Conservation (phyloP, 23 red algal genomes). For the Gracilaria gracilis region DNA sequence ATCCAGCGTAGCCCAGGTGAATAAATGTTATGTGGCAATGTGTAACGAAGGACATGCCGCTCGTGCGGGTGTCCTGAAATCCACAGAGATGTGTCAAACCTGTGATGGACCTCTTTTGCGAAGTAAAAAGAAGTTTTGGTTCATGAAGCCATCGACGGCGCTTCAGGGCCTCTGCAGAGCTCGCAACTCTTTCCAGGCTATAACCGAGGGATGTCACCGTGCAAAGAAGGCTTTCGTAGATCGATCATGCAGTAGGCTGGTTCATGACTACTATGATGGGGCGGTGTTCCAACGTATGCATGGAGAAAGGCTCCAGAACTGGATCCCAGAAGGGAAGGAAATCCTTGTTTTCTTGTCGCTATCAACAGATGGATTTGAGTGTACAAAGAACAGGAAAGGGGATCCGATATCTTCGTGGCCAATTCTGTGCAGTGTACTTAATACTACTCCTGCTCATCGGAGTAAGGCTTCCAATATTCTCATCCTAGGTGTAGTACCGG, state of each 20-base stretch:
- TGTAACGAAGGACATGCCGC: not conserved
- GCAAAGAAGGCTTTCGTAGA: not conserved
- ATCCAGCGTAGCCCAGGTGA: not conserved
- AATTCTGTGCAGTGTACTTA: not conserved
- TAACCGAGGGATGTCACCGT: not conserved
- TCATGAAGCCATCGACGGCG: not conserved
- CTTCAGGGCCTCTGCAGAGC: not conserved
- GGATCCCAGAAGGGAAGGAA: not conserved
- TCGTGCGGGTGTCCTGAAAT: not conserved
- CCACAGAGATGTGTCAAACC: not conserved
- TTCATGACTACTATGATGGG: slow-evolving; percentile 1
- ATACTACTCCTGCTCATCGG: not conserved
- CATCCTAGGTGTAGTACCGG: not conserved
- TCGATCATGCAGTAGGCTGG: not conserved
- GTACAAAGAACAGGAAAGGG: not conserved
- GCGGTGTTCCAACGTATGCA: slow-evolving; percentile 7
- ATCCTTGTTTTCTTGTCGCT: not conserved
- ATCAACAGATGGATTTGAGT: slow-evolving; percentile 28
- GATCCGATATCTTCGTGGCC: not conserved
- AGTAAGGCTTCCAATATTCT: not conserved
- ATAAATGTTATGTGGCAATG: not conserved
- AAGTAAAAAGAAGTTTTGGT: slow-evolving; percentile 8
- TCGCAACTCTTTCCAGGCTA: not conserved
- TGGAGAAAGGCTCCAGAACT: not conserved
- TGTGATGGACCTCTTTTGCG: not conserved